Percentiles rank a stretch among this genome's conserved stretches.
Evolutionary conservation across 495 filamentous ascomycete species (phyloP).

Genomic region (Lasiosphaeriaceae sp.): DNA sequence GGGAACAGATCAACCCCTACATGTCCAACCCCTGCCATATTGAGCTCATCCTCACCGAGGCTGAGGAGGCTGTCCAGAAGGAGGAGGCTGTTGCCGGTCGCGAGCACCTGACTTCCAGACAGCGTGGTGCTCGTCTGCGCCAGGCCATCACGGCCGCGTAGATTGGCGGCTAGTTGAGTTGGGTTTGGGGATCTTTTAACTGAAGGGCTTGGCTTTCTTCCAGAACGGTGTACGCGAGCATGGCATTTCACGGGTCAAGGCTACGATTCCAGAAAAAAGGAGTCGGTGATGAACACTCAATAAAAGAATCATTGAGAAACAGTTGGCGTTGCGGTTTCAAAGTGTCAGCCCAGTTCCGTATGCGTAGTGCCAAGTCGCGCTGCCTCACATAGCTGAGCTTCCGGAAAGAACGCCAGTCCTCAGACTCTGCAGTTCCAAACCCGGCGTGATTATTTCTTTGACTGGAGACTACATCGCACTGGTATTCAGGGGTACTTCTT

Average conservation of each 20-base stretch:
- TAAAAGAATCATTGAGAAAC: conserved; percentile 29
- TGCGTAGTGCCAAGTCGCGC: neutral
- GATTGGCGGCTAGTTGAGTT: conserved; percentile 18
- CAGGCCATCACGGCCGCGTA: conserved; percentile 78
- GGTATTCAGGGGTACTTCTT: neutral
- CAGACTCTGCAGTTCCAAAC: neutral
- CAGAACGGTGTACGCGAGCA: conserved; percentile 40
- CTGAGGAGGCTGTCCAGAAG: conserved; percentile 87
- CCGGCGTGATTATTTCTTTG: neutral
- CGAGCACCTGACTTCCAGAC: conserved; percentile 75
- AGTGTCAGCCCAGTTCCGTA: neutral
- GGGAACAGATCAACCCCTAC: conserved; percentile 89
- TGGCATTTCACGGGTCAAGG: conserved; percentile 39
- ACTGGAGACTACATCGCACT: neutral
- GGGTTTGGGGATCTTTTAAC: conserved; percentile 27
- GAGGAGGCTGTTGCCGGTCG: conserved; percentile 58
- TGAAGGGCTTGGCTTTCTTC: conserved; percentile 37
- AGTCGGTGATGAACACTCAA: conserved; percentile 37
- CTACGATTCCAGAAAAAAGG: conserved; percentile 36
- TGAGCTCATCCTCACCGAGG: conserved; percentile 98
- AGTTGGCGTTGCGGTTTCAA: neutral
- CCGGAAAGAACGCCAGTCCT: neutral
- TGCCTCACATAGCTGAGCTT: neutral
- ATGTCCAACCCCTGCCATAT: conserved; percentile 99
- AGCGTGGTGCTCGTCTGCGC: conserved; percentile 78